phyloP scores from a whole-genome alignment of 2,329 filamentous ascomycete species.

The Westerdykella sp. region DNA sequence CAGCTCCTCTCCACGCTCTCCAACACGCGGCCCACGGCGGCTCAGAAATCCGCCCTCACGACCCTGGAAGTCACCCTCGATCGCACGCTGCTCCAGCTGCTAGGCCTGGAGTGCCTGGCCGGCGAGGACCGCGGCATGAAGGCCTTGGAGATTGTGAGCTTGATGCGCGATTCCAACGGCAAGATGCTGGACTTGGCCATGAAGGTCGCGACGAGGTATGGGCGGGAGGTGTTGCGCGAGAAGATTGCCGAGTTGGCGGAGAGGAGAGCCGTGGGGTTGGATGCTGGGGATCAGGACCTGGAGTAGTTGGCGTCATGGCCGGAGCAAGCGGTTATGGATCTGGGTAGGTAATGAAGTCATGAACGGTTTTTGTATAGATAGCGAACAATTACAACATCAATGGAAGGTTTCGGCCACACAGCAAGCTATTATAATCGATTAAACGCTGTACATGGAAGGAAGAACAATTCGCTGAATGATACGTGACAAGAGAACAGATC shows the following conservation, averaged over 20 bases:
- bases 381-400: background rate
- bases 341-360: background rate
- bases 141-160: conserved; percentile 78
- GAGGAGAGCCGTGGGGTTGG: conserved; percentile 55
- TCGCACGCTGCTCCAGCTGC: conserved; percentile 80
- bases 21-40: conserved; percentile 56
- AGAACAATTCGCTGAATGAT: background rate
- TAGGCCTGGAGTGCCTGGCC: conserved; percentile 84
- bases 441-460: background rate
- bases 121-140: conserved; percentile 94
- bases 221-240: conserved; percentile 69
- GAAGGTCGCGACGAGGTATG: conserved; percentile 84
- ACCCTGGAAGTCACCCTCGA: conserved; percentile 78
- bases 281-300: conserved; percentile 44
- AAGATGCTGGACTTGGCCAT: conserved; percentile 87
- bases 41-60: conserved; percentile 61
- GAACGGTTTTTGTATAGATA: background rate
- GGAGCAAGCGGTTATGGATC: background rate
- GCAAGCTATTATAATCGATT: background rate
- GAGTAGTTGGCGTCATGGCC: conserved; percentile 7
- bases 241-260: conserved; percentile 88
- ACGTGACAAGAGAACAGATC: conserved; percentile 1
- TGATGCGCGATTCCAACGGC: conserved; percentile 79
- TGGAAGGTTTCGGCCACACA: background rate
- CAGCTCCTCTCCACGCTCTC: conserved; percentile 71